phyloP scores from a whole-genome alignment of 352 stramenopile genomes.

The Globisporangium radiosum region DNA sequence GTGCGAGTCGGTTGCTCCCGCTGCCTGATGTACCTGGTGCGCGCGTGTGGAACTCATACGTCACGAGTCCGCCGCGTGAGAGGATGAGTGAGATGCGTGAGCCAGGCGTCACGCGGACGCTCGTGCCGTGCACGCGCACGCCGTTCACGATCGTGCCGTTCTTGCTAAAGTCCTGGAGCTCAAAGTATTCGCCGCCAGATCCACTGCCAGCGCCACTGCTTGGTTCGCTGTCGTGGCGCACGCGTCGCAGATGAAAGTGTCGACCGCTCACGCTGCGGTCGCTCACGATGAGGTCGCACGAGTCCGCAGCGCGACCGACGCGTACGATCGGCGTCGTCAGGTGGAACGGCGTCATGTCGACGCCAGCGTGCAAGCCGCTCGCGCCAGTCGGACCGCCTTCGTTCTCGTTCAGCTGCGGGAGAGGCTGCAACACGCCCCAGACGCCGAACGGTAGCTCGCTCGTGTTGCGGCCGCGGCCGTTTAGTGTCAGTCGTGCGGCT shows the following conservation, averaged over 20 bases:
- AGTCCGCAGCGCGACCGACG: constrained; percentile 72
- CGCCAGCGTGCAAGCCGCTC: constrained; percentile 7
- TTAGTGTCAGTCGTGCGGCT: neutral
- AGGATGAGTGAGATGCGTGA: constrained; percentile 83
- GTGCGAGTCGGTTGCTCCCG: constrained; percentile 15
- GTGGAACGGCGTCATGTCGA: constrained; percentile 58
- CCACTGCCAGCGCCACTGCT: neutral
- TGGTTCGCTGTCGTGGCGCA: constrained; percentile 44
- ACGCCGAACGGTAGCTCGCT: constrained; percentile 49
- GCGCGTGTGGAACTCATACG: constrained; percentile 82
- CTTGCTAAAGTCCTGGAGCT: constrained; percentile 87
- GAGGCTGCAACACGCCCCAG: constrained; percentile 65
- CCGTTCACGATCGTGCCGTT: constrained; percentile 87
- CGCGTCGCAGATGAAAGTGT: constrained; percentile 76
- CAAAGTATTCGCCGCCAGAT: constrained; percentile 47
- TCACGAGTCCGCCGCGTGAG: constrained; percentile 74
- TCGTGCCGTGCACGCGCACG: constrained; percentile 78
- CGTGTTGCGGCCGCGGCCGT: constrained; percentile 3
- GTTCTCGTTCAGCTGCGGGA: constrained; percentile 67
- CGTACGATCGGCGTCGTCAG: constrained; percentile 65
- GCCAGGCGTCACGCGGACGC: constrained; percentile 54
- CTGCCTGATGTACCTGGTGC: constrained; percentile 2
- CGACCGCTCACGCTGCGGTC: constrained; percentile 82
- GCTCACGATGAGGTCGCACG: constrained; percentile 85
- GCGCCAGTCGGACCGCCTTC: constrained; percentile 26